Base-by-base conservation (phyloP, 108 stramenopile species). In the Conticribra weissflogii region DNA sequence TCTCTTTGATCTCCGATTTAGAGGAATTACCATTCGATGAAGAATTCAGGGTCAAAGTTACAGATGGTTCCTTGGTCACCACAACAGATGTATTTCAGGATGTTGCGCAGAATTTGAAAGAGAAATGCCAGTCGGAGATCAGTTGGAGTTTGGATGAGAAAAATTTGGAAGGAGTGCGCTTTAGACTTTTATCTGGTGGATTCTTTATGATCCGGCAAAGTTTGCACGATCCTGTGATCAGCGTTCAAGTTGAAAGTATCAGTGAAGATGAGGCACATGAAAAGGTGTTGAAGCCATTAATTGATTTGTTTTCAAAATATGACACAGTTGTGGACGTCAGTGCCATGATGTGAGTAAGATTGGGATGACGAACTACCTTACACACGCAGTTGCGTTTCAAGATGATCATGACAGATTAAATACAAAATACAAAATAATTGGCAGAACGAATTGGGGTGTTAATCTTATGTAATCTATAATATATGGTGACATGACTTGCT, bases 161-260 rank as follows among this genome's bases (percentile, higher is more conserved):
- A 12, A 95, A 95, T 69, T 47, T 87, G 34, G 93, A 95, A 48
- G 93, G 93, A 17, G 68, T 92, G 41, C 86, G 93, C 45, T 74
- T 91, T 34, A 78, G 81, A 30, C 66, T 77, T 19, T 46, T 52
- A 3, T 72, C 85, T 45, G 86, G 88, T 51, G 85, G 86, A 17
- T 95, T 87, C 66, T 92, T 95, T 71, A 88, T 95, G 89, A 55
- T 95, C 9, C 79, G 93, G 47, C 86, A 91, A 81, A 83, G 81
- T 55, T 75, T 95, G 1, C 93, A 95, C 56, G 93, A 95, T 71
- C 93, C 93, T 3, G 72, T 95, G 0, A 75, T 95, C 29, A 84
- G 86, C 54, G 59, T 95, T 48, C 93, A 95, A 78, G 68, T 92
- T 19, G 93, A 95, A 79, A 81, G 88, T 49, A 49, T 53, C 15